These are phyloP conservation scores for Gentiana dahurica DNA, from an alignment of 257 asterid genomes.

Conservation along the genomic window DNA sequence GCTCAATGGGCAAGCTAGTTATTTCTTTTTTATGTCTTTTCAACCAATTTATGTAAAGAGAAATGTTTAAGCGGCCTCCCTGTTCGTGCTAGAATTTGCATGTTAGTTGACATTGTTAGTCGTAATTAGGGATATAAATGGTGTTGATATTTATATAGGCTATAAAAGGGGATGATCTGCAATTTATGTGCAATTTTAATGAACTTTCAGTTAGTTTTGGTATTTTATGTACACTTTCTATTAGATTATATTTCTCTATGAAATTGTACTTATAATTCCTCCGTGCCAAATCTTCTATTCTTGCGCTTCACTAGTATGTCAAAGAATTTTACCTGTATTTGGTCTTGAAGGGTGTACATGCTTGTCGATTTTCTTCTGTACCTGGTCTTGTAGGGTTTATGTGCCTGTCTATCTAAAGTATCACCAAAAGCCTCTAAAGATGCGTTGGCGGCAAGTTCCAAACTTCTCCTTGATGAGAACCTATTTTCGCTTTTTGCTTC, in stretches of 20 bases:
- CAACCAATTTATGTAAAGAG: not conserved
- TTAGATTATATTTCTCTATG: not conserved
- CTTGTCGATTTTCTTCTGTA: slow-evolving; percentile 15
- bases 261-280: not conserved
- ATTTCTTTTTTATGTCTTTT: not conserved
- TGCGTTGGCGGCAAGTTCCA: slow-evolving; percentile 27
- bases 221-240: not conserved
- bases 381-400: slow-evolving; percentile 39
- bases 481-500: slow-evolving; percentile 26
- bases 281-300: not conserved
- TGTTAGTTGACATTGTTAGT: too few species aligned
- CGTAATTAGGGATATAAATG: too few species aligned
- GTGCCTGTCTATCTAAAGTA: slow-evolving; percentile 33
- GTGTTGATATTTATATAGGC: too few species aligned
- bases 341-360: slow-evolving; percentile 41
- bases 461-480: slow-evolving; percentile 29
- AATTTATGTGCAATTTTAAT: not conserved
- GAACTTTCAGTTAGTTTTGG: too few species aligned
- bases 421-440: slow-evolving; percentile 22
- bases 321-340: slow-evolving; percentile 6
- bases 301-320: not conserved
- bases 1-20: too few species aligned
- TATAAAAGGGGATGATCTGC: too few species aligned
- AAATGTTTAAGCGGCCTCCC: not conserved
- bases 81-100: too few species aligned